phyloP scores from a whole-genome alignment of 1,284 basidiomycete genomes.

The Microbotryum lychnidis-dioicae region DNA sequence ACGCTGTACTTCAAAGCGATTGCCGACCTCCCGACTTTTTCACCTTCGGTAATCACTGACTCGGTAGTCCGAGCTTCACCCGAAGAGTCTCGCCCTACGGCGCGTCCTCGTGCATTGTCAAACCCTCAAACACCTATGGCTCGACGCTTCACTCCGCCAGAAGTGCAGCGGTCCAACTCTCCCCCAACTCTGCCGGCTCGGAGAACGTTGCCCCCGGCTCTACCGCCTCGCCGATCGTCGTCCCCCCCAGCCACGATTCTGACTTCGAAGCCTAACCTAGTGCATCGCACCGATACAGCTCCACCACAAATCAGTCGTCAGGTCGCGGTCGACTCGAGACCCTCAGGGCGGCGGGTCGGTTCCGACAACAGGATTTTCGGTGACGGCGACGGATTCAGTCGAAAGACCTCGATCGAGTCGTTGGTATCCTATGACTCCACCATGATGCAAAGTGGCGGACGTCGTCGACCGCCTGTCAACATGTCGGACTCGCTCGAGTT shows the following conservation, averaged over 20 bases:
- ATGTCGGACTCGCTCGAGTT: slow-evolving; percentile 31
- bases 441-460: too few species aligned
- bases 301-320: slow-evolving; percentile 23
- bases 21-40: slow-evolving; percentile 51
- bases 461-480: not conserved
- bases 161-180: not conserved
- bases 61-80: not conserved
- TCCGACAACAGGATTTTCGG: not conserved
- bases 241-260: not conserved
- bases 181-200: slow-evolving; percentile 6
- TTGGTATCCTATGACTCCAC: slow-evolving; percentile 1
- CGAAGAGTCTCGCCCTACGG: slow-evolving; percentile 13
- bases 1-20: slow-evolving; percentile 84
- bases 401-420: slow-evolving; percentile 19
- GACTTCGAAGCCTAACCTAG: slow-evolving; percentile 4
- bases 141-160: not conserved
- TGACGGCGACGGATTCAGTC: not conserved
- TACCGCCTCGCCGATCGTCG: not conserved
- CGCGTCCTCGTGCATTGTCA: slow-evolving; percentile 23
- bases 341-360: not conserved
- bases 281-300: slow-evolving; percentile 23
- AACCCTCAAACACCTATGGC: slow-evolving; percentile 7
- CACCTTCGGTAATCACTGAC: not conserved
- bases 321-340: slow-evolving; percentile 13
- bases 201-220: not conserved